Evolutionary conservation across 2,329 filamentous ascomycete species (phyloP).

Genomic region (Zalaria sp.): DNA sequence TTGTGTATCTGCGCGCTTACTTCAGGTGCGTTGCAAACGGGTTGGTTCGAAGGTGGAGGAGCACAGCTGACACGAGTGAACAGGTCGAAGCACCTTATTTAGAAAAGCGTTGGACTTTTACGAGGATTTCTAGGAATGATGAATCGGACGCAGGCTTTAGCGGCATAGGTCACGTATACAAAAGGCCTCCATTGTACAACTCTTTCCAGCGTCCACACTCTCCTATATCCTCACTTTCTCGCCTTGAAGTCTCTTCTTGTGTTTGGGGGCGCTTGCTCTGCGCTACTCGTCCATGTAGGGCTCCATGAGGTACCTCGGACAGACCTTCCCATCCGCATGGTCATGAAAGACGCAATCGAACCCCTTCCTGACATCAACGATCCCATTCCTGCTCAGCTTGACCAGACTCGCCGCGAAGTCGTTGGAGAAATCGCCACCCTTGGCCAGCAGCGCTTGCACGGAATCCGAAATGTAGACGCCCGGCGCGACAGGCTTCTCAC

Average conservation of each 20-base stretch:
- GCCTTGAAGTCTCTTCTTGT: no score
- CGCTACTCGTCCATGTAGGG: constrained; percentile 3
- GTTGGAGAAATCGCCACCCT: constrained; percentile 12
- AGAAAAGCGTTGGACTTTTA: constrained; percentile 6
- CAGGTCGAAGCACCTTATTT: constrained; percentile 38
- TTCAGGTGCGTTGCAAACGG: constrained; percentile 49
- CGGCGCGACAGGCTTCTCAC: constrained; percentile 8
- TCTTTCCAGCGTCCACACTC: not conserved
- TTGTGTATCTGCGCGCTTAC: constrained; percentile 93
- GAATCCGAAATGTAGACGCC: constrained; percentile 11
- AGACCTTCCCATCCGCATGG: constrained; percentile 11
- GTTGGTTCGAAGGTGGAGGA: not conserved
- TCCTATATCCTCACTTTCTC: no score
- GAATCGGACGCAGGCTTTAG: not conserved
- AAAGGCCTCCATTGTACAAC: not conserved
- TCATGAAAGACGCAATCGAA: constrained; percentile 16
- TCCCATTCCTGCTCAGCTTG: constrained; percentile 12
- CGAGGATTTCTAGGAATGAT: no score
- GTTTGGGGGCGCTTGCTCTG: not conserved
- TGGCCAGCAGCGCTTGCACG: constrained; percentile 12
- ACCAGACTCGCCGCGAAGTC: constrained; percentile 17
- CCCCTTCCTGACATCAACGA: constrained; percentile 16
- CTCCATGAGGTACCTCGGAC: constrained; percentile 4
- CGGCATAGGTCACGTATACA: not conserved
- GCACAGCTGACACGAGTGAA: constrained; percentile 1